Percentiles rank a stretch among this genome's conserved stretches.
Conservation (phyloP, 2,329 filamentous ascomycete genomes). For the Endothia cerciana region DNA sequence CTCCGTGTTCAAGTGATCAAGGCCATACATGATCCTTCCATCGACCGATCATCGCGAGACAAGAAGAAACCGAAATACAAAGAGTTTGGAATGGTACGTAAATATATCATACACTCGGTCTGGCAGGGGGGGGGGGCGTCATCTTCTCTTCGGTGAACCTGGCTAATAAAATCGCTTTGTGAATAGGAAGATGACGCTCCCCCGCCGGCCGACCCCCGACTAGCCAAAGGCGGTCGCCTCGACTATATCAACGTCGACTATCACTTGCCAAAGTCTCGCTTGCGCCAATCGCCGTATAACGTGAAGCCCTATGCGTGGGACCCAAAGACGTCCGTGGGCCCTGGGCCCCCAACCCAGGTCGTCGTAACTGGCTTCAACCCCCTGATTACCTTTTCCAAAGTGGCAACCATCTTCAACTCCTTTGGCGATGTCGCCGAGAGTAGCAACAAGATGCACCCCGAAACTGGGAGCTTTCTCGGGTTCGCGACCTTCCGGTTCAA, state of each 20-base stretch:
- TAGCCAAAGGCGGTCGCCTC: constrained; percentile 68
- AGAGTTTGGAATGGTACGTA: constrained; percentile 70
- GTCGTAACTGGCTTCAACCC: constrained; percentile 97
- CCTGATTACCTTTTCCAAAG: constrained; percentile 76
- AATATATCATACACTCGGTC: constrained; percentile 45
- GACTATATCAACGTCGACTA: constrained; percentile 72
- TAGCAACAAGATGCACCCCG: constrained; percentile 92
- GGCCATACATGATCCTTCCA: constrained; percentile 64
- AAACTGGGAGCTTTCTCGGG: constrained; percentile 90
- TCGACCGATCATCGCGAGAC: constrained; percentile 57
- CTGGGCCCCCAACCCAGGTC: constrained; percentile 86
- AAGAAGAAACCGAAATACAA: constrained; percentile 64
- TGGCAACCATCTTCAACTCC: constrained; percentile 74
- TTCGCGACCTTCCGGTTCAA: constrained; percentile 91
- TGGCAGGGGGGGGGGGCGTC: constrained; percentile 58
- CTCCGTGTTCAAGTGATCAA: constrained; percentile 59
- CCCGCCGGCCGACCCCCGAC: constrained; percentile 77
- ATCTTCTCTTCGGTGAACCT: constrained; percentile 43
- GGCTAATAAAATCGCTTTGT: constrained; percentile 53
- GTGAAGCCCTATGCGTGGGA: constrained; percentile 84
- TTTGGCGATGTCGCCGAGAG: constrained; percentile 90
- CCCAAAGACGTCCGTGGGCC: constrained; percentile 79
- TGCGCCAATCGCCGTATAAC: constrained; percentile 75
- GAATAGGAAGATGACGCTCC: constrained; percentile 78
- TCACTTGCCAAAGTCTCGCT: constrained; percentile 71